phyloP scores from a whole-genome alignment of 1,284 basidiomycete genomes.

The Hemileia vastatrix region DNA sequence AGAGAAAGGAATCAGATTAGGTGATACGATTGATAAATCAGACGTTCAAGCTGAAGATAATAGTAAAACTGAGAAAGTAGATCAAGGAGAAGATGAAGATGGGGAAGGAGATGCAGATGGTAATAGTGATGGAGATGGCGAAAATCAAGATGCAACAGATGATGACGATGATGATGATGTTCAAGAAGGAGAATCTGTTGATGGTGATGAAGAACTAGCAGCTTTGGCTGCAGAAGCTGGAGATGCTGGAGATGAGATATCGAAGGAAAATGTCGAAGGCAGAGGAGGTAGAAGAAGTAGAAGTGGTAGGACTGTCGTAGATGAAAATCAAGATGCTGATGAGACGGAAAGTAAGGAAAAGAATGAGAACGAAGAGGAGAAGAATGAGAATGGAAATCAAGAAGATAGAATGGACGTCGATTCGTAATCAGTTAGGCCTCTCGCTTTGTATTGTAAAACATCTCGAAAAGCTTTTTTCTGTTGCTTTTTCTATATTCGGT shows the following conservation, averaged over 20 bases:
- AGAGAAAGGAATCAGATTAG: background rate
- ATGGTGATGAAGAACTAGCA: slow-evolving; percentile 35
- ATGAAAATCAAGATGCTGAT: background rate
- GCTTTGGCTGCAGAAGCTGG: slow-evolving; percentile 31
- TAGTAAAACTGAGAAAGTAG: slow-evolving; percentile 13
- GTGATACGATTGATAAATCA: background rate
- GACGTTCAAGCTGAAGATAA: background rate
- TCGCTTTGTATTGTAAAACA: too few species aligned
- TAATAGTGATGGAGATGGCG: slow-evolving; percentile 26
- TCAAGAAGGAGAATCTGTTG: slow-evolving; percentile 25
- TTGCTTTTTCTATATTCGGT: too few species aligned
- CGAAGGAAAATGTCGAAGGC: slow-evolving; percentile 20
- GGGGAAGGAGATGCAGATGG: slow-evolving; percentile 16
- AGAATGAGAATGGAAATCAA: too few species aligned
- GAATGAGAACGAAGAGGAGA: background rate
- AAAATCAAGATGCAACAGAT: slow-evolving; percentile 25
- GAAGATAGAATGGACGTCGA: background rate
- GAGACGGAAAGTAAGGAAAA: background rate
- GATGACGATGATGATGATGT: slow-evolving; percentile 31
- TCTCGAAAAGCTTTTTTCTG: too few species aligned
- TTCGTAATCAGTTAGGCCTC: too few species aligned
- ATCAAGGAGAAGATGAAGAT: slow-evolving; percentile 14
- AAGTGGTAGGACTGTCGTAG: slow-evolving; percentile 1
- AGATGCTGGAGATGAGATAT: slow-evolving; percentile 28
- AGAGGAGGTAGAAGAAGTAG: background rate